Evolutionary conservation across 371 early-diverging fungal species (phyloP), one percentile per base, ranked within the genome.

Genomic region (Mortierella sp.): DNA sequence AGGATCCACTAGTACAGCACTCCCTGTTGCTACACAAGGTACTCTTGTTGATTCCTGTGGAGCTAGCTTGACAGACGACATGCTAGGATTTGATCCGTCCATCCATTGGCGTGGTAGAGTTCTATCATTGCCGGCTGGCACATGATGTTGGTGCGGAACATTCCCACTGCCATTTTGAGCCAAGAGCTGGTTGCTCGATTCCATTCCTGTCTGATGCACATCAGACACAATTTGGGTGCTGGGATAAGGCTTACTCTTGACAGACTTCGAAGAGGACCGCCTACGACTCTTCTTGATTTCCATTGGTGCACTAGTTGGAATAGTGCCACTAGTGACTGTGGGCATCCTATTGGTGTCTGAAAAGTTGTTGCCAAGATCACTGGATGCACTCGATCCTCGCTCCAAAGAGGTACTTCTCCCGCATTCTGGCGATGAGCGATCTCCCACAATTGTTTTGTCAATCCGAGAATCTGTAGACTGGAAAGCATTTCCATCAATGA

Each of bases 191-290:
- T 19, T 17, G 16, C 31, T 4, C 37, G 48, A 10, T 12, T 12
- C 27, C 8, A 17, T 13, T 34, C 40, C 14, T 6, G 41, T 21
- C 16, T 45, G 43, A 16, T 54, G 54, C 22, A 58, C 22, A 37
- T 62, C 71, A 24, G 62, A 63, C 24, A 63, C 64, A 24, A 63
- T 60, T 14, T 54, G 63, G 9, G 41, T 39, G 24, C 70, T 58
- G 1, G 63, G 24, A 7, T 25, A 46, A 24, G 4, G 22, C 31
- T 48, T 47, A 7, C 31, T 25, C 5, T 49, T 63, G 31, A 31
- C 34, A 10, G 59, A 43, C 50, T 59, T 63, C 24, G 63, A 17
- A 13, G 63, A 70, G n/a, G 70, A 59, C 29, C 59, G 63, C 51
- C 64, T 54, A 19, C 60, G 64, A 22, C 52, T 60, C 21, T 49